Base-by-base conservation (phyloP, 1,284 basidiomycete genomes). In the Lentinula novae-zelandiae region DNA sequence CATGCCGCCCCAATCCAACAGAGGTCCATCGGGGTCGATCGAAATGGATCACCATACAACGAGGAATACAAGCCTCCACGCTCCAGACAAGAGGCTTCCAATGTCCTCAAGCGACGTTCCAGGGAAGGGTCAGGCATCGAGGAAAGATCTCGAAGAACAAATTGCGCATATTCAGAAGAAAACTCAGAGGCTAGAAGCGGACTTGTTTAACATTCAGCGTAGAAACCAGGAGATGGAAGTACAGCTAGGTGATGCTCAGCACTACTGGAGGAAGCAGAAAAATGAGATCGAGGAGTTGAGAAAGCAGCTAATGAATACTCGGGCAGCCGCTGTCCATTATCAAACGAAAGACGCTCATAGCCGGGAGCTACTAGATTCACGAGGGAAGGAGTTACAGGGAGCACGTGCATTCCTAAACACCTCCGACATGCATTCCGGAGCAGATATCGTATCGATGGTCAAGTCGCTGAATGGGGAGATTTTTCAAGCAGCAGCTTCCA, bases 371-470 rank as follows among this genome's bases (percentile, higher is more conserved):
- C 55, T 75, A 10, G 64, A 72, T 9, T 68, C 72, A 31, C 69
- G 75, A 8, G 75, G 72, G 17, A 68, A 66, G 20, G 73, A 75
- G 59, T 67, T 75, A 31, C 75, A 76, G 59, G 74, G 71, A 33
- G 74, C 71, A 9, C 74, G 74, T 60, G 72, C 67, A 50, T 75
- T 71, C 64, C 65, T 76, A 50, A 68, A 65, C 0, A 73, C 69
- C 0, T 69, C 71, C 0, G 72, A 74, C 39, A 31, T 66, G 3
- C 69, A 69, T 57, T 72, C 73, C 20, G 74, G 72, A 0, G 64
- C 65, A 12, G 75, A 75, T 53, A 68, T 76, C 44, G 68, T 68
- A 40, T 67, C 42, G 17, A 69, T 74, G 48, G 64, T 76, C 20
- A 72, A 73, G 60, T 66, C 66, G 33, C 64, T 75, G 4, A 75